phyloP scores from a whole-genome alignment of 2,329 filamentous ascomycete species.

The Fonsecaea pugnacius region DNA sequence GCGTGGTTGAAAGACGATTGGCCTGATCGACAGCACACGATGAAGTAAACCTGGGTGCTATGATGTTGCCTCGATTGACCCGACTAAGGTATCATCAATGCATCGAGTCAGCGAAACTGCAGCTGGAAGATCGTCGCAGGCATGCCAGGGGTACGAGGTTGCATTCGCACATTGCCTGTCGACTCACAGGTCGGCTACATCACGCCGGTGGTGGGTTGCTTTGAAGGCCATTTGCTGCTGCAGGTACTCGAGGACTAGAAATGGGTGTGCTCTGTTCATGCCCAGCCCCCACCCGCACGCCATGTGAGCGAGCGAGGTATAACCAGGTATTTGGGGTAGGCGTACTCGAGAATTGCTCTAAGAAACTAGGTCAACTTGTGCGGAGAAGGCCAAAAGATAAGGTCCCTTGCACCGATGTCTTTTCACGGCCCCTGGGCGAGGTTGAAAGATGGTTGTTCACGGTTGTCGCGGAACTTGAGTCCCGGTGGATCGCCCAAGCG shows the following conservation, averaged over 20 bases:
- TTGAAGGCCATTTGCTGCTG: background rate
- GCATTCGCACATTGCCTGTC: background rate
- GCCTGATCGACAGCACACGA: background rate
- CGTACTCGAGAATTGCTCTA: background rate
- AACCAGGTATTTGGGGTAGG: background rate
- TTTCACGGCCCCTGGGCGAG: background rate
- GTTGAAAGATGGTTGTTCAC: conserved; percentile 25
- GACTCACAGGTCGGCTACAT: background rate
- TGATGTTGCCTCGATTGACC: background rate
- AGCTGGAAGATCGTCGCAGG: background rate
- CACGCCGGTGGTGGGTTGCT: background rate
- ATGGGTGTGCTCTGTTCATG: background rate
- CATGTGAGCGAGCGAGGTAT: background rate
- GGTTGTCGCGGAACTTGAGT: conserved; percentile 16
- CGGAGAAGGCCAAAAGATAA: conserved; percentile 3
- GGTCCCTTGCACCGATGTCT: background rate
- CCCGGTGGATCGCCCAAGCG: conserved; percentile 17
- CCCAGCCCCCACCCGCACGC: background rate
- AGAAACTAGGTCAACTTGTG: background rate
- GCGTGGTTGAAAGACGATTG: background rate
- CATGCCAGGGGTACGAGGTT: background rate
- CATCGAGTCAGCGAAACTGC: background rate
- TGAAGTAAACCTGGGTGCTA: background rate
- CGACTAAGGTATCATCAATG: background rate
- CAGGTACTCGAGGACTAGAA: background rate